Percentiles rank a stretch among this genome's conserved stretches.
Evolutionary conservation across 2,329 filamentous ascomycete species (phyloP).

Genomic region (Coniochaeta prunicola): DNA sequence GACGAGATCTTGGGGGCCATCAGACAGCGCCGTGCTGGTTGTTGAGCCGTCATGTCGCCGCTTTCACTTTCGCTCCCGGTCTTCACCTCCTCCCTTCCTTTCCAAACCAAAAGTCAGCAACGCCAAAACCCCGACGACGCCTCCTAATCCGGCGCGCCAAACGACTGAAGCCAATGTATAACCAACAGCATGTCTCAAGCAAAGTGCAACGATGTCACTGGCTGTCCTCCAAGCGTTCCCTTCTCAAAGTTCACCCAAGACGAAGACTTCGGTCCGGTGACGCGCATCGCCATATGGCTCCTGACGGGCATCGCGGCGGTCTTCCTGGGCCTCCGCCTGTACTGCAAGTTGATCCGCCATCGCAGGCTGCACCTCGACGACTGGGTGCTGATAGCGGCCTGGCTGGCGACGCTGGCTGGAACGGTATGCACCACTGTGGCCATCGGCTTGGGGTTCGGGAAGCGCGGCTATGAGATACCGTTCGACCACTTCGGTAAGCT

Average conservation of each 20-base stretch:
- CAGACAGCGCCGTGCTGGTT: not conserved
- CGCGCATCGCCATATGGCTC: slow-evolving; percentile 1
- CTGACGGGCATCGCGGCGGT: not conserved
- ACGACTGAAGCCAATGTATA: not conserved
- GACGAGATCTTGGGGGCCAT: not conserved
- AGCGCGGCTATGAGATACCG: slow-evolving; percentile 13
- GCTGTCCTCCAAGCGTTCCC: not conserved
- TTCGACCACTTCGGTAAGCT: slow-evolving; percentile 10
- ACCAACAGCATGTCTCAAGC: not conserved
- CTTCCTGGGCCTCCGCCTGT: slow-evolving; percentile 2
- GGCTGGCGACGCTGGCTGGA: slow-evolving; percentile 11
- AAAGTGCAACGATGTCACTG: not conserved
- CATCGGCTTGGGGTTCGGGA: slow-evolving; percentile 12
- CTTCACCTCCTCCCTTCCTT: not conserved
- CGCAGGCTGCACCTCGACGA: slow-evolving; percentile 1
- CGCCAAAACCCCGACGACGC: not conserved
- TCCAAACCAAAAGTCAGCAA: not conserved
- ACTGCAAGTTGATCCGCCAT: slow-evolving; percentile 4
- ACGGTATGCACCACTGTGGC: slow-evolving; percentile 12
- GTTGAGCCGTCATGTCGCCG: not conserved
- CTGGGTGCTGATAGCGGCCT: slow-evolving; percentile 3
- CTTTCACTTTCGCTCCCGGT: not conserved
- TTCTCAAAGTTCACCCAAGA: not conserved
- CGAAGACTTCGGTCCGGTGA: not conserved
- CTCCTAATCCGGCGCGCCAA: not conserved